Conservation (phyloP, 129 eudicot species). For the Lactuca saligna region DNA sequence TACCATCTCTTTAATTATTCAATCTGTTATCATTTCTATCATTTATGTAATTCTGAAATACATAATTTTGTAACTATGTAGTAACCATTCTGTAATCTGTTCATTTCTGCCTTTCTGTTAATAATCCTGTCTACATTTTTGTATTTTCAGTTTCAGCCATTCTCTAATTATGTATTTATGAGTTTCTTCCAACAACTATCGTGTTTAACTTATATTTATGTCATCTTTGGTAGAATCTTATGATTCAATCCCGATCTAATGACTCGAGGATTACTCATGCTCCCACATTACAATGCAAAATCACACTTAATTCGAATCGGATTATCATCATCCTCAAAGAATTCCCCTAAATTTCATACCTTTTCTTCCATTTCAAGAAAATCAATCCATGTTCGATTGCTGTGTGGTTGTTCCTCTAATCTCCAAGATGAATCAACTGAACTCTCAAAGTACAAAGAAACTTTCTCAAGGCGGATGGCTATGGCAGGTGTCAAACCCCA, state of each 20-base stretch:
- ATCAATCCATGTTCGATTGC: conserved; percentile 4
- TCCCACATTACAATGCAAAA: conserved; percentile 25
- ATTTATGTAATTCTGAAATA: too few species aligned
- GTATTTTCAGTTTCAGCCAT: too few species aligned
- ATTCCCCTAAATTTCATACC: conserved; percentile 1
- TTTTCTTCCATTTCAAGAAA: conserved; percentile 28
- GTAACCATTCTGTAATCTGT: too few species aligned
- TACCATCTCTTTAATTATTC: too few species aligned
- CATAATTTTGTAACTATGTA: too few species aligned
- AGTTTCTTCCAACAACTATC: too few species aligned
- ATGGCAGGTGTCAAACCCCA: conserved; percentile 85
- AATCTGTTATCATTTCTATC: too few species aligned
- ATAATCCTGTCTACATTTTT: too few species aligned
- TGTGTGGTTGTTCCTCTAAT: conserved; percentile 39
- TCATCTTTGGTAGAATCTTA: too few species aligned
- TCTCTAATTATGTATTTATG: too few species aligned
- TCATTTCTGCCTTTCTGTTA: too few species aligned
- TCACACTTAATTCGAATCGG: conserved; percentile 31
- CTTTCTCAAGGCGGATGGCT: conserved; percentile 60
- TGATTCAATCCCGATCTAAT: background rate
- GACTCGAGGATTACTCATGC: conserved; percentile 39
- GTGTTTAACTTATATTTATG: too few species aligned
- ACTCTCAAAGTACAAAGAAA: conserved; percentile 42
- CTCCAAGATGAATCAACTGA: conserved; percentile 19
- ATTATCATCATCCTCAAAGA: conserved; percentile 15